phyloP scores from a whole-genome alignment of 495 filamentous ascomycete genomes.

The Daldinia caldariorum region DNA sequence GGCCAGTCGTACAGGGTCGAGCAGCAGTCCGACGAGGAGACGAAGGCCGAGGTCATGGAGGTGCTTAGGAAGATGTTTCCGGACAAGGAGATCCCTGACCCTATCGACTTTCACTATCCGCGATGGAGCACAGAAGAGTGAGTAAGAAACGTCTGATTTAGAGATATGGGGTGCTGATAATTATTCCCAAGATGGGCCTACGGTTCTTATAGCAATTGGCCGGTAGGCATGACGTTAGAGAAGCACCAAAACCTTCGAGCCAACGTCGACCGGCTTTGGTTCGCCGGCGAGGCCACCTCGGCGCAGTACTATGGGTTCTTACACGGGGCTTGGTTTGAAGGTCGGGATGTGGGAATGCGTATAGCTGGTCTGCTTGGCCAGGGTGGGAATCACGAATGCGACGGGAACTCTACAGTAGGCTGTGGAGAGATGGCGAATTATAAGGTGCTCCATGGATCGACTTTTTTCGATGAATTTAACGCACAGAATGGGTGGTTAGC shows the following conservation, averaged over 20 bases:
- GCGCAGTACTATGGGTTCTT: slow-evolving; percentile 76
- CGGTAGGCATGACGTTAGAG: slow-evolving; percentile 69
- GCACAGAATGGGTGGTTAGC: slow-evolving; percentile 48
- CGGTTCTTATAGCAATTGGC: slow-evolving; percentile 81
- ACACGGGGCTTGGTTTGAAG: slow-evolving; percentile 70
- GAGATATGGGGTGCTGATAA: slow-evolving; percentile 1
- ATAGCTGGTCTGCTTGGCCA: slow-evolving; percentile 60
- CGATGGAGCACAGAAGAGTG: slow-evolving; percentile 70
- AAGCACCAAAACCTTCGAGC: slow-evolving; percentile 78
- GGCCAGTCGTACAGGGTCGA: slow-evolving; percentile 72
- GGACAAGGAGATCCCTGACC: slow-evolving; percentile 67
- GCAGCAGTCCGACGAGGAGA: slow-evolving; percentile 67
- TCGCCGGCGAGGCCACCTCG: slow-evolving; percentile 78
- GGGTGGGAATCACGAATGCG: slow-evolving; percentile 29
- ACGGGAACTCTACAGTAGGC: slow-evolving; percentile 42
- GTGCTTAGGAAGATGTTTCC: slow-evolving; percentile 76
- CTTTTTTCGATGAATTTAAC: slow-evolving; percentile 35
- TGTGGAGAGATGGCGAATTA: slow-evolving; percentile 43
- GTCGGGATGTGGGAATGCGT: slow-evolving; percentile 60
- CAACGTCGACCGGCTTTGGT: slow-evolving; percentile 72
- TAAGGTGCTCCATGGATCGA: slow-evolving; percentile 45
- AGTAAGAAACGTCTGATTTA: slow-evolving; percentile 6
- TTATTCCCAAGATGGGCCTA: slow-evolving; percentile 62
- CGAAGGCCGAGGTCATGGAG: slow-evolving; percentile 66
- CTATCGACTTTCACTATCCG: slow-evolving; percentile 74